phyloP scores from a whole-genome alignment of 2,329 filamentous ascomycete species.

The Aspergillus ustus region DNA sequence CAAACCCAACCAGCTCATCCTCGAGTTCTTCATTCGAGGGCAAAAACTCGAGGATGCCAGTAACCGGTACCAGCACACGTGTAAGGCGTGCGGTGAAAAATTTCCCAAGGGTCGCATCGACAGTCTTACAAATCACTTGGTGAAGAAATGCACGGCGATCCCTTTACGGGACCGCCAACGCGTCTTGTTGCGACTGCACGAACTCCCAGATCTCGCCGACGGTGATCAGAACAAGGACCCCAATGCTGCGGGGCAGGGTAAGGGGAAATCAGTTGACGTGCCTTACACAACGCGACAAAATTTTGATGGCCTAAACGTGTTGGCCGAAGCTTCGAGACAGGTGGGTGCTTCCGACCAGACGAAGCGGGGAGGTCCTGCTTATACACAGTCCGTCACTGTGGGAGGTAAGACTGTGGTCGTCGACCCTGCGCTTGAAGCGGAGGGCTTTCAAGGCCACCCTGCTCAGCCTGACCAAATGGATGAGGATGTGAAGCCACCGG shows the following conservation, averaged over 20 bases:
- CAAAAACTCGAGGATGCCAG: slow-evolving; percentile 85
- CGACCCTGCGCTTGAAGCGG: slow-evolving; percentile 48
- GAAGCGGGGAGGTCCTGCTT: slow-evolving; percentile 44
- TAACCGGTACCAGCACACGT: slow-evolving; percentile 90
- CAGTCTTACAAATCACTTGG: slow-evolving; percentile 77
- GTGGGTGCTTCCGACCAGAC: slow-evolving; percentile 61
- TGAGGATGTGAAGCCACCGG: slow-evolving; percentile 29
- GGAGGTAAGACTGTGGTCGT: slow-evolving; percentile 49
- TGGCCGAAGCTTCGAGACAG: slow-evolving; percentile 85
- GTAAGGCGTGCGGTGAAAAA: slow-evolving; percentile 83
- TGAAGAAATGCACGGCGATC: slow-evolving; percentile 84
- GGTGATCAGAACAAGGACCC: slow-evolving; percentile 46
- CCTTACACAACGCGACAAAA: slow-evolving; percentile 59
- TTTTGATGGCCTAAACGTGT: slow-evolving; percentile 81
- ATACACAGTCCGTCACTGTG: slow-evolving; percentile 46
- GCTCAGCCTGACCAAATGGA: slow-evolving; percentile 34
- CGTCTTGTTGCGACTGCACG: slow-evolving; percentile 73
- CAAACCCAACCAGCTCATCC: slow-evolving; percentile 81
- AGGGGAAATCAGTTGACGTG: slow-evolving; percentile 44
- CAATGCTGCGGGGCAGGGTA: slow-evolving; percentile 36
- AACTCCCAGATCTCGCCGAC: slow-evolving; percentile 62
- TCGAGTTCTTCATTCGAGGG: slow-evolving; percentile 86
- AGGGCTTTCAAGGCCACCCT: slow-evolving; percentile 42
- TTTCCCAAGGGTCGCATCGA: slow-evolving; percentile 91
- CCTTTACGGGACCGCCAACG: slow-evolving; percentile 75